Evolutionary conservation across 805 yeast genomes (phyloP).

Genomic region (Saccharomycopsis capsularis): DNA sequence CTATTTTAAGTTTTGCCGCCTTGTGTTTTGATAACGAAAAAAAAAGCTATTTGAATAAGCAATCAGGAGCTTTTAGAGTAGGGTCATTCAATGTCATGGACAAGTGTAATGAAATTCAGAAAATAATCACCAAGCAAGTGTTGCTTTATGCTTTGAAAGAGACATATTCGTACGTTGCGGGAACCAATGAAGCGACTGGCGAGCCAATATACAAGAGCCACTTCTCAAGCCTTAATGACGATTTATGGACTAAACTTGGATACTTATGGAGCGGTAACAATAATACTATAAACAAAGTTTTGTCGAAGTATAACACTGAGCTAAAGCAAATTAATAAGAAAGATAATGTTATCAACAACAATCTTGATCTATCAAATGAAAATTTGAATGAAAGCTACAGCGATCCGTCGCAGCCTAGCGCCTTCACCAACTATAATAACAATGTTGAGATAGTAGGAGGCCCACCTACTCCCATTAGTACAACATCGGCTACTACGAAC

Average conservation of each 20-base stretch:
- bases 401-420: neutral
- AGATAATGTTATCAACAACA: constrained; percentile 14
- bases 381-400: neutral
- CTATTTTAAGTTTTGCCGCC: constrained; percentile 77
- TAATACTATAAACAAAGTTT: constrained; percentile 11
- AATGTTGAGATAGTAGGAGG: neutral
- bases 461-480: neutral
- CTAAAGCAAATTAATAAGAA: constrained; percentile 18
- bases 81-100: constrained; percentile 89
- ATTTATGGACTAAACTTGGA: constrained; percentile 17
- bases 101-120: constrained; percentile 66
- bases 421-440: neutral
- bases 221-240: constrained; percentile 17
- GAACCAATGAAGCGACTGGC: neutral
- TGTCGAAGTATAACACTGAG: constrained; percentile 18
- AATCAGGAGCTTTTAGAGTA: constrained; percentile 83
- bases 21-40: constrained; percentile 61
- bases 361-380: neutral
- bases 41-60: constrained; percentile 63
- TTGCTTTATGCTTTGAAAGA: constrained; percentile 36
- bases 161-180: constrained; percentile 8
- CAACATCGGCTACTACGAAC: too few species aligned
- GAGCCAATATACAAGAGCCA: constrained; percentile 6
- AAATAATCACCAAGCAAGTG: constrained; percentile 67
- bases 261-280: constrained; percentile 12